phyloP scores from a whole-genome alignment of 192 early-diverging fungal species.

The Coemansia sp. region DNA sequence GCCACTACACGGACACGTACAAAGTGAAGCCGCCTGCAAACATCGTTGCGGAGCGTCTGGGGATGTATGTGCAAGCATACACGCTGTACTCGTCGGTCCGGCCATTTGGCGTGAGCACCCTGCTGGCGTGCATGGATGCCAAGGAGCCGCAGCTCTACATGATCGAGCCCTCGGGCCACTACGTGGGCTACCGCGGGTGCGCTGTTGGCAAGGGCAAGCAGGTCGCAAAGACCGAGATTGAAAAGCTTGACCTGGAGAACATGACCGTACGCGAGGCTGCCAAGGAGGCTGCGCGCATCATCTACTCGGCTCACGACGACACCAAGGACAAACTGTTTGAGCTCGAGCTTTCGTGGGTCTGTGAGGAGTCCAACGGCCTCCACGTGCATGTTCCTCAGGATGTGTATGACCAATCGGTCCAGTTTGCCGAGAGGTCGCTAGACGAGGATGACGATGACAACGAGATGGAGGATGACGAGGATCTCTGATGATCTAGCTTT shows the following conservation, averaged over 20 bases:
- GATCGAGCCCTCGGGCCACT: slow-evolving; percentile 96
- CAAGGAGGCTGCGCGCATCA: slow-evolving; percentile 92
- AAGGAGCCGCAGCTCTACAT: slow-evolving; percentile 88
- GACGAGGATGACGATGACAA: slow-evolving; percentile 47
- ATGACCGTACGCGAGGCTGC: slow-evolving; percentile 79
- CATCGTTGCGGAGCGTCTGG: slow-evolving; percentile 91
- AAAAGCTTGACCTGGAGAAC: slow-evolving; percentile 87
- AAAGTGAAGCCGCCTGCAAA: slow-evolving; percentile 78
- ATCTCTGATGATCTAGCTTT: not conserved
- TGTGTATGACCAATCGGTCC: slow-evolving; percentile 77
- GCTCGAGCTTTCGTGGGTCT: slow-evolving; percentile 96
- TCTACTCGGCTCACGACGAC: slow-evolving; percentile 93
- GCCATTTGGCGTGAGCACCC: slow-evolving; percentile 86
- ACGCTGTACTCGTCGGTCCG: slow-evolving; percentile 94
- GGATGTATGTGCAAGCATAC: slow-evolving; percentile 92
- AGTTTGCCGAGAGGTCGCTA: slow-evolving; percentile 41
- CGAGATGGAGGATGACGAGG: slow-evolving; percentile 44
- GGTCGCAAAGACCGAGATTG: slow-evolving; percentile 98
- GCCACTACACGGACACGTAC: slow-evolving; percentile 84
- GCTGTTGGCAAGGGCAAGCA: slow-evolving; percentile 96
- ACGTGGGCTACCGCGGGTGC: slow-evolving; percentile 94
- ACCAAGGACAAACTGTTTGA: slow-evolving; percentile 99
- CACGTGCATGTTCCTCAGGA: slow-evolving; percentile 89
- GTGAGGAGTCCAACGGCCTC: slow-evolving; percentile 70
- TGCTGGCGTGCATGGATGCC: slow-evolving; percentile 77